Evolutionary conservation across 169 alveolate species (phyloP), one percentile per base, ranked within the genome.

Genomic region (Eimeria mitis): DNA sequence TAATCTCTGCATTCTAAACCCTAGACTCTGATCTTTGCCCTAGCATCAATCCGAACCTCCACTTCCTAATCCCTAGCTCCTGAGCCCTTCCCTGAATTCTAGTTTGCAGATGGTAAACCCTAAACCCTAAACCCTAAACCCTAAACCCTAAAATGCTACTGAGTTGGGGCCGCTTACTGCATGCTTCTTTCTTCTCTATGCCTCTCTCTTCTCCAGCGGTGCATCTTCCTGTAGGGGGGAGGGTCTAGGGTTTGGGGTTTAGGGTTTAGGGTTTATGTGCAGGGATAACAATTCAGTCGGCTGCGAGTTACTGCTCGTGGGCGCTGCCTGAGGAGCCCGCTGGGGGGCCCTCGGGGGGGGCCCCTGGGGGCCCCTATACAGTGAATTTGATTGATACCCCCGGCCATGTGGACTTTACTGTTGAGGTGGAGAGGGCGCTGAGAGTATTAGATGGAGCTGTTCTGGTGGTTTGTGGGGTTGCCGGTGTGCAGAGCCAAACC

Each of bases 371-470:
- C 56, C 19, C 49, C 73, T 97, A 96, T 92, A 97, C 96, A 81
- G 97, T 99, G 49, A 99, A 99, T 96, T 97, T 99, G 78, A 99
- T 99, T 94, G 99, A 99, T 96, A 99, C 99, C 9, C 99, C 99
- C 56, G 99, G 99, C 13, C 99, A 99, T 98, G 99, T 99, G 63
- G 99, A 99, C 97, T 99, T 99, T 97, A 99, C 99, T 31, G 98
- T 99, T 84, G 99, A 99, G 97, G 99, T 99, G 56, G 99, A 99
- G 97, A 97, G 99, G 44, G 97, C 97, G 4, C 95, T 99, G 94
- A 97, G 99, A 89, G 99, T 99, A 13, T 97, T 99, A 34, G 99
- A 99, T 97, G 99, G 99, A 34, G 99, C 99, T 23, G 97, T 99
- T 47, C 97, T 99, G 52, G 97, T 99, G 68, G 97, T 99, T 40